Base-by-base conservation (phyloP, 129 eudicot species). In the Flaveria bidentis region DNA sequence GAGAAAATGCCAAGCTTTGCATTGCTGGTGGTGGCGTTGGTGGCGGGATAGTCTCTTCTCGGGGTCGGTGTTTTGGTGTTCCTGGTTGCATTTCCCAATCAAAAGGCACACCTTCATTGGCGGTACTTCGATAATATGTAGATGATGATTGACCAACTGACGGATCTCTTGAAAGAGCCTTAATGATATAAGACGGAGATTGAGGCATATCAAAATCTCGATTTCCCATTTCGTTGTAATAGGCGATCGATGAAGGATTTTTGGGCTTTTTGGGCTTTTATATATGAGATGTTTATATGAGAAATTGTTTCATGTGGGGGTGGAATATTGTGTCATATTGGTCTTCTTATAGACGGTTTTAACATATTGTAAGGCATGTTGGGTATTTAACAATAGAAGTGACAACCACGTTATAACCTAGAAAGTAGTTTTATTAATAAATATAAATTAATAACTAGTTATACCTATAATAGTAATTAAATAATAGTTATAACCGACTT, bases 11-110 rank as follows among this genome's bases (percentile, higher is more conserved):
- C 62, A 83, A 46, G 68, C 84, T 82, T 53, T 88, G 96, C 72
- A 88, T 70, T 57, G 84, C 74, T 1, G 97, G 97, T 0, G 97
- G 88, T 6, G 97, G 98, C 28, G 88, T 78, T n/a, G 90, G 86
- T 3, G 90, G 96, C 1, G 91, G 97, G 26, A 90, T 72, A 9
- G 71, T 55, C 16, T 82, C 86, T 52, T 88, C 88, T 58, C 30
- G 74, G 8, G 84, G 88, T 9, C 87, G 89, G 67, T 76, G 71
- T 62, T 74, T 85, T 5, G 98, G 87, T 2, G 90, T 93, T 36
- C 98, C 98, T 3, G 98, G 98, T 69, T 80, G 88, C 84, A 73
- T 82, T 49, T 93, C 98, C 98, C 98, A 93, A 9, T 81, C 82
- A 36, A 90, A 93, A 3, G 97, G 97, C 1, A 93, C 90, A 12